Base-by-base conservation (phyloP, 2,329 filamentous ascomycete genomes). In the Fusarium sacchari region DNA sequence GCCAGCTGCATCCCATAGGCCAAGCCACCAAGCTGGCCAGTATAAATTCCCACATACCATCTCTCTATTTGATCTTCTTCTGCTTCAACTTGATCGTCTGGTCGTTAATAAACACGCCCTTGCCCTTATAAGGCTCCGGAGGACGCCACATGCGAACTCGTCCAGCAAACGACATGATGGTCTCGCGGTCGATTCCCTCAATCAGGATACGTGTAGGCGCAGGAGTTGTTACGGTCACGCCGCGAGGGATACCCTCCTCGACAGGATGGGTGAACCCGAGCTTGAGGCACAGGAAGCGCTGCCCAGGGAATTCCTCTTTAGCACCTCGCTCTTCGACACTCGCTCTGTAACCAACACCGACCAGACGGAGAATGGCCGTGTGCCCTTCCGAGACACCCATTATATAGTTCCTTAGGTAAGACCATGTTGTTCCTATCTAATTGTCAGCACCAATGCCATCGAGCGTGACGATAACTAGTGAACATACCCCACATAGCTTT, bases 61-160 rank as follows among this genome's bases (percentile, higher is more conserved):
- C 60, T 76, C 50, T 80, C 86, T 91, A 96, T 88, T 95, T 96
- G 83, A 96, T 94, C 89, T 96, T 96, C 92, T 98, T 99, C 80
- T 94, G 93, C 92, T 99, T 99, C 84, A 99, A 83, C 88, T 93
- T 97, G 85, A 99, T 98, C 36, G 95, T 98, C 88, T 99, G 95
- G 73, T 95, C 94, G 80, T 98, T 97, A 78, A 99, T 92, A 82
- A 98, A 99, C 78, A 99, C 97, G 78, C 96, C 96, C 90, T 99
- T 98, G 76, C 96, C 96, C 90, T 99, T 99, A 85, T 99, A 99
- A 74, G 96, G 96, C 85, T 99, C 96, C 36, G 96, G 96, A 74
- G 89, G 89, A 81, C 96, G 92, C 96, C 96, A 98, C 83, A 87
- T 89, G 77, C 94, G 88, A 76, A 99, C 97, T 77, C 92, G 87